Evolutionary conservation across 2,329 filamentous ascomycete genomes (phyloP).

Genomic region (Cordyceps javanica): DNA sequence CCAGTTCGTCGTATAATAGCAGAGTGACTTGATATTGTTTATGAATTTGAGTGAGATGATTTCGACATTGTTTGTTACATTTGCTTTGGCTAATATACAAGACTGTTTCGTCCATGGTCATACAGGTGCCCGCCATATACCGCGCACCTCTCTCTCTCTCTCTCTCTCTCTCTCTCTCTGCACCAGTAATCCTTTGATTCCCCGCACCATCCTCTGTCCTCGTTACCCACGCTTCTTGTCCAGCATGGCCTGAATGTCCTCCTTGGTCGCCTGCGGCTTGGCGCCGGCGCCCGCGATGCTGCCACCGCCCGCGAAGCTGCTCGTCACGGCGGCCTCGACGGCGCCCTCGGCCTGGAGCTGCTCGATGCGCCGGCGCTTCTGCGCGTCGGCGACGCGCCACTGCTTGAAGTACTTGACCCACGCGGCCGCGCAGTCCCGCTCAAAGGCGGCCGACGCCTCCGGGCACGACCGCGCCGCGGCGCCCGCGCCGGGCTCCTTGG

Average conservation of each 20-base stretch:
- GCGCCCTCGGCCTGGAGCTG: constrained; percentile 70
- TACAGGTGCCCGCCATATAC: background rate
- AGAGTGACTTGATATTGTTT: background rate
- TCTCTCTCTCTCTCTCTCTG: background rate
- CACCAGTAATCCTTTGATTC: background rate
- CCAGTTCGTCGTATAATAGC: background rate
- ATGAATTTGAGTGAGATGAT: constrained; percentile 1
- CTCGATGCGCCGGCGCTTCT: constrained; percentile 74
- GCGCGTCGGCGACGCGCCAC: constrained; percentile 84
- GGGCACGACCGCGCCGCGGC: constrained; percentile 33
- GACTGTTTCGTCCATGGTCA: background rate
- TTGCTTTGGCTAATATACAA: constrained; percentile 3
- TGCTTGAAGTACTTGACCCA: constrained; percentile 99
- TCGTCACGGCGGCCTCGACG: constrained; percentile 45
- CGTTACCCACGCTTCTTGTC: constrained; percentile 27
- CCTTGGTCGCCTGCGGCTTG: constrained; percentile 27
- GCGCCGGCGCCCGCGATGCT: constrained; percentile 18
- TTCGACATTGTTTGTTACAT: background rate
- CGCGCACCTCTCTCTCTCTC: background rate
- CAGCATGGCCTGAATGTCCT: constrained; percentile 34
- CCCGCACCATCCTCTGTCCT: background rate
- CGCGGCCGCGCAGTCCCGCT: constrained; percentile 77
- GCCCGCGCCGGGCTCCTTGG: constrained; percentile 35
- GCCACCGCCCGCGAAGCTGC: constrained; percentile 31
- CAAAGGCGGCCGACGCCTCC: constrained; percentile 52